Base-by-base conservation (phyloP, 75 land plant species). In the Picea glauca region DNA sequence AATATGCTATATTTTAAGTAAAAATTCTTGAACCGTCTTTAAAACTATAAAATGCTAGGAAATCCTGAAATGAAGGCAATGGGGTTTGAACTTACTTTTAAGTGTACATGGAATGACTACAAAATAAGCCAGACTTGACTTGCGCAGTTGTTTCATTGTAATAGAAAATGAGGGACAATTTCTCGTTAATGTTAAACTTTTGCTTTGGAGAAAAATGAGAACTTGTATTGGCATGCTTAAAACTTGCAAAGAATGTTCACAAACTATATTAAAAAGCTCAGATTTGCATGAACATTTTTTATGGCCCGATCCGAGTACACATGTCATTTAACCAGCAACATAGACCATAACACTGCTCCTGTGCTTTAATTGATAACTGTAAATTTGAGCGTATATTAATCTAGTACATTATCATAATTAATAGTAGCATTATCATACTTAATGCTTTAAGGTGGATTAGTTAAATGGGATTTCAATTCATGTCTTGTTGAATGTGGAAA, bases 401-500 rank as follows among this genome's bases (percentile, higher is more conserved):
- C 56, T 9, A 50, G 12, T 50, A 9, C 11, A 2, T 40, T 40
- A 40, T 40, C 43, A 4, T 9, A 50, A 50, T 50, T 46, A 46
- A 2, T 50, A 50, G 56, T 50, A 9, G 12, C 56, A 50, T 8
- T 50, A 50, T 50, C 56, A 50, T 11, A 9, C 1, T 9, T 50
- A 50, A 50, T 50, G 12, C 9, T 50, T 50, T 9, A 50, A 50
- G 56, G 56, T 50, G 1, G 56, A 9, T 50, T 50, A 50, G 56
- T 50, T 50, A 50, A 50, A 50, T 9, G 56, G 54, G 40, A n/a
- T 8, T 38, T 43, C 23, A 40, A 70, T 70, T 66, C n/a, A 6
- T 70, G 74, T 43, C 43, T n/a, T 70, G 21, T 70, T 70, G 26
- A 70, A 70, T 20, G 26, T 43, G 56, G n/a, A 20, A 70, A 40